Evolutionary conservation across 345 rosid species (phyloP).

Genomic region (Hevea brasiliensis): DNA sequence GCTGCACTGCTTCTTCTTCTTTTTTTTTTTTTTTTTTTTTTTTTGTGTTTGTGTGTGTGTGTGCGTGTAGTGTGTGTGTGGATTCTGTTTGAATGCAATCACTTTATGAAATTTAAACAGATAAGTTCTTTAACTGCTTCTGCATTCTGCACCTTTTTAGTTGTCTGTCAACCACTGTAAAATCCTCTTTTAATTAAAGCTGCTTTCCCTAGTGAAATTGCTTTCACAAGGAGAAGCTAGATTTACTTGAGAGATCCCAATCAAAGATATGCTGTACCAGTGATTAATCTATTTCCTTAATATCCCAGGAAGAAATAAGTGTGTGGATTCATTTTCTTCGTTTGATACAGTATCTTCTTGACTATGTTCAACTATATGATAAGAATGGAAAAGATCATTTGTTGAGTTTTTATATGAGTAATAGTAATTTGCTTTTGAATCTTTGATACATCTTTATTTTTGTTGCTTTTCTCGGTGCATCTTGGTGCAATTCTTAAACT

Average conservation of each 20-base stretch:
- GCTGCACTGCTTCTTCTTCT: not conserved
- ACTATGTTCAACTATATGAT: not conserved
- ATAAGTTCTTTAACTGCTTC: not conserved
- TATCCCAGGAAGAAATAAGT: not conserved
- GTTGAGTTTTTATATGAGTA: not conserved
- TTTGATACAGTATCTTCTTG: no score
- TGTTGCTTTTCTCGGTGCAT: slow-evolving; percentile 14
- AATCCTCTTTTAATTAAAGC: not conserved
- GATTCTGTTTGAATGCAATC: no score
- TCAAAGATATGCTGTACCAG: not conserved
- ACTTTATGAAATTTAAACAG: no score
- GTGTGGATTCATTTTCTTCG: not conserved
- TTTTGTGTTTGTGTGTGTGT: no score
- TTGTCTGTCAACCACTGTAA: not conserved
- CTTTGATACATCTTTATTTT: not conserved
- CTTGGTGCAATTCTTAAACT: slow-evolving; percentile 2
- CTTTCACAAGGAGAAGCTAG: not conserved
- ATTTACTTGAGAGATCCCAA: not conserved
- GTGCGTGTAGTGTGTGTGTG: not conserved
- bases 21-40: not conserved
- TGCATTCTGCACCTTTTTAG: not conserved
- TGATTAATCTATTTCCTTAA: not conserved
- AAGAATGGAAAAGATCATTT: not conserved
- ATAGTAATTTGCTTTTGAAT: not conserved
- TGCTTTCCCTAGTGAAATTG: not conserved